Conservation (phyloP, 73 alveolate species). For the Paramecium tetraurelia region DNA sequence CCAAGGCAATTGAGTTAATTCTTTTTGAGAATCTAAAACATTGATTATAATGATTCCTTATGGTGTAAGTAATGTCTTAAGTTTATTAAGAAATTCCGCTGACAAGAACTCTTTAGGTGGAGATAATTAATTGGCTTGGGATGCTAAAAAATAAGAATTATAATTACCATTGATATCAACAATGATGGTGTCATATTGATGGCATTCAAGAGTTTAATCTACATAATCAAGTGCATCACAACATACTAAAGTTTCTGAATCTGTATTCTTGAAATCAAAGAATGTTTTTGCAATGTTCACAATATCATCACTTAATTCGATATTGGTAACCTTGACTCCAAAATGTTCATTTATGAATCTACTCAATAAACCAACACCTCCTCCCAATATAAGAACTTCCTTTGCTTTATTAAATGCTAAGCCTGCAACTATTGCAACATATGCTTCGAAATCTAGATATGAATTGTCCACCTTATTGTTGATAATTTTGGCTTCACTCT, state of each 20-base stretch:
- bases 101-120: conserved; percentile 9
- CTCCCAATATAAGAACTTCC: conserved; percentile 54
- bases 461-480: conserved; percentile 46
- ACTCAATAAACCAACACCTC: conserved; percentile 57
- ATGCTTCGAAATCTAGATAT: conserved; percentile 60
- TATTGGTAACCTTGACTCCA: conserved; percentile 29
- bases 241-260: conserved; percentile 23
- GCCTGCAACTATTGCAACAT: conserved; percentile 60
- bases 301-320: conserved; percentile 54
- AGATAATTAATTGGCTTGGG: neutral
- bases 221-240: conserved; percentile 53
- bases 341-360: conserved; percentile 42
- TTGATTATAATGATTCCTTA: conserved; percentile 5
- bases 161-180: conserved; percentile 39
- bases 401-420: conserved; percentile 41
- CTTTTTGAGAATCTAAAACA: conserved; percentile 2
- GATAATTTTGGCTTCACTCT: conserved; percentile 41
- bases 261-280: conserved; percentile 49
- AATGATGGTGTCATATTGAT: conserved; percentile 35
- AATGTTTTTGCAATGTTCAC: conserved; percentile 36
- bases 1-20: neutral
- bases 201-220: conserved; percentile 33
- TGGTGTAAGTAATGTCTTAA: neutral
- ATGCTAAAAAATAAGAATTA: neutral
- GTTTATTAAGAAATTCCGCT: neutral